phyloP scores from a whole-genome alignment of 2,329 filamentous ascomycete genomes.

The Xylariaceae sp. region DNA sequence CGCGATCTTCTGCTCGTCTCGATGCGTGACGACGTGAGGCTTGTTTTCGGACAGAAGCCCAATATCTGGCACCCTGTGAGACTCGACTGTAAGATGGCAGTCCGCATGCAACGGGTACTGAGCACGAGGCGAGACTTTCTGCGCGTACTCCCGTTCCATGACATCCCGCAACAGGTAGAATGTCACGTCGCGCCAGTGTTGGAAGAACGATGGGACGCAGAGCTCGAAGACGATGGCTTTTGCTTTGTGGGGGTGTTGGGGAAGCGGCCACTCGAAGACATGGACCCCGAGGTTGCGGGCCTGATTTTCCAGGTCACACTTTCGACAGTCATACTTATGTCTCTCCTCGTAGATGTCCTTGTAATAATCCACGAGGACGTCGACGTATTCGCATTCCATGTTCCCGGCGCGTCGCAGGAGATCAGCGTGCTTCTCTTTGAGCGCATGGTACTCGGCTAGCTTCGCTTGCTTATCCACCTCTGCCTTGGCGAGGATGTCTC shows the following conservation, averaged over 20 bases:
- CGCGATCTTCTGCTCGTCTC: conserved; percentile 17
- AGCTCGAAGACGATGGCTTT: conserved; percentile 7
- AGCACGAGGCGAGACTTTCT: neutral
- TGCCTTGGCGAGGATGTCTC: neutral
- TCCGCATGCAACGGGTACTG: neutral
- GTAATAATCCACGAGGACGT: neutral
- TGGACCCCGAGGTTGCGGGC: neutral
- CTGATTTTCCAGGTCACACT: neutral
- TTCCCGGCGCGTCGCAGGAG: neutral
- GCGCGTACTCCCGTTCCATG: neutral
- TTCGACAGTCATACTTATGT: neutral
- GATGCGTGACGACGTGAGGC: conserved; percentile 18
- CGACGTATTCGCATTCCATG: neutral
- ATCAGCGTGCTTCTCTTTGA: neutral
- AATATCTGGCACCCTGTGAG: neutral
- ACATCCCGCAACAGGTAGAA: conserved; percentile 2
- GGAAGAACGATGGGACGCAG: neutral
- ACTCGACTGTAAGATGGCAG: neutral
- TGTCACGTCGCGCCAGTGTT: conserved; percentile 9
- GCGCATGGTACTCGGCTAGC: neutral
- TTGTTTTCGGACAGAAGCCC: conserved; percentile 15
- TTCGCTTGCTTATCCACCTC: neutral
- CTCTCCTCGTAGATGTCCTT: neutral
- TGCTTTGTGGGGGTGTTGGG: neutral
- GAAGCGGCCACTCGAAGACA: conserved; percentile 12